Base-by-base conservation (phyloP, 768 basidiomycete genomes). In the Exsudoporus frostii region DNA sequence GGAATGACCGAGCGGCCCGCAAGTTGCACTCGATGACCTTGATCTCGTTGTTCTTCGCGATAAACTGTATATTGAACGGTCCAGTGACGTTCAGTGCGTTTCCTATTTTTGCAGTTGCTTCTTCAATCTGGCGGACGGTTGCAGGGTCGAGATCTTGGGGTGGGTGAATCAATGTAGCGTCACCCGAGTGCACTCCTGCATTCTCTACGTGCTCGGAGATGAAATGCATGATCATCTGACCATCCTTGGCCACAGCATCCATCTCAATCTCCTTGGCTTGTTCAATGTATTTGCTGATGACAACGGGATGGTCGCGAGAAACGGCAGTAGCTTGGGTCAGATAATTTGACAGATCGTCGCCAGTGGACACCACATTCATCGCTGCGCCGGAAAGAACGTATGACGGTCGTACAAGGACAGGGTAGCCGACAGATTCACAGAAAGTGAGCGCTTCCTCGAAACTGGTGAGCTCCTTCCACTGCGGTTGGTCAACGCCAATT, bases 261-360 rank as follows among this genome's bases (percentile, higher is more conserved):
- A 99, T 98, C 78, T 99, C 97, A 60, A 99, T 99, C 74, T 99
- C 97, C 79, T 99, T 98, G 29, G 97, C 97, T 70, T 97, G 92
- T 70, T 98, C 96, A 69, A 99, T 97, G 75, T 97, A 99, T 73
- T 99, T 99, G 58, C 92, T 90, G 72, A 98, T 98, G 62, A 99
- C 96, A 57, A 98, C 95, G 2, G 96, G 96, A 65, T 97, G 91
- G 32, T 95, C 92, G 42, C 91, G 86, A 39, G 97, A 99, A 51
- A 99, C 94, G 49, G 91, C 94, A 20, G 95, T 89, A 19, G 97
- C 97, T 73, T 93, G 95, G 1, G 88, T 89, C 53, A 99, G 80
- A 70, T 98, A 99, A 69, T 84, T 92, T 41, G 83, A 83, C 38
- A 99, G 79, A 69, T 98, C 97, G 65, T 96, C 88, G 39, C 81